Evolutionary conservation across 345 rosid genomes (phyloP).

Genomic region (Populus alba): DNA sequence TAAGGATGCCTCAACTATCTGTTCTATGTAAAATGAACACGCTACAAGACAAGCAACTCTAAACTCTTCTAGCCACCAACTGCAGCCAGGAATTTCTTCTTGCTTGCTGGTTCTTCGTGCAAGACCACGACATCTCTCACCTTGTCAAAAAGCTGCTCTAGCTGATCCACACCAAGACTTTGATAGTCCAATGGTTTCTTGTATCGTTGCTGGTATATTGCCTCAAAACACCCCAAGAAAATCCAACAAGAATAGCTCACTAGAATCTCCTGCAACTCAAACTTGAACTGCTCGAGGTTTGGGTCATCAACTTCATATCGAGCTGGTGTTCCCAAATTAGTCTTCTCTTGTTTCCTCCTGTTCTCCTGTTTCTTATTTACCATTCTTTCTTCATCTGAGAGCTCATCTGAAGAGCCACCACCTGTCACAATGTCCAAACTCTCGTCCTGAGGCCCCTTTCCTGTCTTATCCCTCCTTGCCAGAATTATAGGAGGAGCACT

Average conservation of each 20-base stretch:
- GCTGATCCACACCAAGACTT: constrained; percentile 55
- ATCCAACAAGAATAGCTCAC: constrained; percentile 79
- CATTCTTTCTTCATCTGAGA: constrained; percentile 62
- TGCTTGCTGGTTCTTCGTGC: constrained; percentile 39
- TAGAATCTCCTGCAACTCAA: constrained; percentile 77
- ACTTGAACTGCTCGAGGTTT: constrained; percentile 62
- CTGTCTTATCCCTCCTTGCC: constrained; percentile 58
- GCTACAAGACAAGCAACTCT: neutral
- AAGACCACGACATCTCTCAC: constrained; percentile 61
- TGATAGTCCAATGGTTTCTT: constrained; percentile 59
- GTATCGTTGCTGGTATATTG: constrained; percentile 74
- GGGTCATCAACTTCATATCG: constrained; percentile 27
- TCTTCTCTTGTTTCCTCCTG: constrained; percentile 33
- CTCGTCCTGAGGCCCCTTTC: constrained; percentile 42
- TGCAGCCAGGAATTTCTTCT: constrained; percentile 53
- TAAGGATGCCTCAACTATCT: neutral
- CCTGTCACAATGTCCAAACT: constrained; percentile 24
- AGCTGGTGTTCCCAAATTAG: constrained; percentile 17
- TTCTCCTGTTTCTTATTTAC: constrained; percentile 41
- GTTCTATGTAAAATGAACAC: neutral
- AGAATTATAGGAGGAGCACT: constrained; percentile 46
- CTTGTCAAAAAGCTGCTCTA: constrained; percentile 76
- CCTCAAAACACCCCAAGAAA: constrained; percentile 73
- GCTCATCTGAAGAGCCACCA: constrained; percentile 63
- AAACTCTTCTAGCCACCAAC: constrained; percentile 33